A percentile compares a stretch with the other conserved stretches of the same genome.
These are phyloP conservation scores for Sporothrix dimorphospora DNA, from an alignment of 2,329 filamentous ascomycete genomes.

Conservation along the genomic window DNA sequence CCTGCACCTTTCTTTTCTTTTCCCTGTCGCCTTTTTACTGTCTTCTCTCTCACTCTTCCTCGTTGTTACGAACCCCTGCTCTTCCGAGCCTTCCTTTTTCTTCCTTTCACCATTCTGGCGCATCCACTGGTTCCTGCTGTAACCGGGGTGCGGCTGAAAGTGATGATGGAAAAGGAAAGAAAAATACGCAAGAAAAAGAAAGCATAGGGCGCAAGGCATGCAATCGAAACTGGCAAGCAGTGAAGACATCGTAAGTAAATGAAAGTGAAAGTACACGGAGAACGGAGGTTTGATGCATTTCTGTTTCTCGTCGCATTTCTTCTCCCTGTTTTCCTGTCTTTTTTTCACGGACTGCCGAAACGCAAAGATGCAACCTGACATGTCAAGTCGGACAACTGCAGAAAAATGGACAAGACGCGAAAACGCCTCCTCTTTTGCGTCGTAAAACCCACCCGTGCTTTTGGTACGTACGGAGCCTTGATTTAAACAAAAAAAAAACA, in stretches of 20 bases:
- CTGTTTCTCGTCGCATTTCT: background rate
- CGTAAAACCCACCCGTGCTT: background rate
- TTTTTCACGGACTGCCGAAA: conserved; percentile 24
- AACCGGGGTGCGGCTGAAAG: background rate
- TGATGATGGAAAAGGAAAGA: background rate
- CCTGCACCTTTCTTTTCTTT: background rate
- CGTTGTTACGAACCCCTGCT: background rate
- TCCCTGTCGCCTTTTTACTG: background rate
- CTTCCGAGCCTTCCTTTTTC: background rate
- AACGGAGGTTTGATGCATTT: background rate
- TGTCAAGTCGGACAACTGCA: conserved; percentile 25
- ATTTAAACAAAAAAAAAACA: background rate
- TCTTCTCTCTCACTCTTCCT: background rate
- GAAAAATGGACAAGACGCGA: background rate
- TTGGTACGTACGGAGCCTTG: background rate
- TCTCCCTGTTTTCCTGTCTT: background rate
- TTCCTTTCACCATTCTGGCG: conserved; percentile 5
- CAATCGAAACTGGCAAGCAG: background rate
- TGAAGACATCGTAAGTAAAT: background rate
- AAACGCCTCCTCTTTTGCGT: background rate
- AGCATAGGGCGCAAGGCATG: conserved; percentile 9
- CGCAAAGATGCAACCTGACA: conserved; percentile 25
- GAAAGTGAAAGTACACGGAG: background rate
- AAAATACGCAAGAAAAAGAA: background rate
- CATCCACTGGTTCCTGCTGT: background rate